Base-by-base conservation (phyloP, 768 basidiomycete species). In the Pleurotus eryngii region DNA sequence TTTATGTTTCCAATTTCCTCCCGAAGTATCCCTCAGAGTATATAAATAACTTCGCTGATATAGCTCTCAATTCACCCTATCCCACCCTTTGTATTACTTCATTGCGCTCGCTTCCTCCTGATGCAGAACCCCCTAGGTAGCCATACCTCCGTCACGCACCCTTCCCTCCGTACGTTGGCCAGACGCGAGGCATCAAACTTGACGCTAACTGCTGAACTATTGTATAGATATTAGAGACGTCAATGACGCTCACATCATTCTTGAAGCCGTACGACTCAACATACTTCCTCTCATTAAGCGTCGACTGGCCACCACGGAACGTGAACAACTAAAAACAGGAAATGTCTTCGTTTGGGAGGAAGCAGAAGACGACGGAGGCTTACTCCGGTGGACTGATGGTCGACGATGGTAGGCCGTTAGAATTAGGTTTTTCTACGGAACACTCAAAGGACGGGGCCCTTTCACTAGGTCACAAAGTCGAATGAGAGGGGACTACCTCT, bases 261-360 rank as follows among this genome's bases (percentile, higher is more conserved):
- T 85, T 48, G 83, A 85, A 66, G 84, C 84, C 1, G 84, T 85
- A 49, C 77, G 84, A 43, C 74, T 78, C 26, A 76, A 77, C 51
- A 69, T 81, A 30, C 71, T 85, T 20, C 84, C 84, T 4, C 68
- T 85, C 43, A 77, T 85, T 55, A 81, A 74, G 49, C 76, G 81
- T 14, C 76, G 84, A 4, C 67, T 85, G 15, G 75, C 74, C 11
- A 68, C 77, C 5, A 73, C 64, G 42, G 84, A 85, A 63, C 77
- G 84, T 47, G 81, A 84, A 45, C 72, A 77, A 49, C 65, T 85
- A 18, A 57, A 64, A 12, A 80, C 81, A 9, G 84, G 84, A 4
- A 82, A 84, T 58, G 74, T 85, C 45, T 86, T 84, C 61, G 84
- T 86, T 27, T 86, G 85, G 85, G 85, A 86, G 60, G 84, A 86